Base-by-base conservation (phyloP, 495 filamentous ascomycete genomes). In the Annulohypoxylon maeteangense region DNA sequence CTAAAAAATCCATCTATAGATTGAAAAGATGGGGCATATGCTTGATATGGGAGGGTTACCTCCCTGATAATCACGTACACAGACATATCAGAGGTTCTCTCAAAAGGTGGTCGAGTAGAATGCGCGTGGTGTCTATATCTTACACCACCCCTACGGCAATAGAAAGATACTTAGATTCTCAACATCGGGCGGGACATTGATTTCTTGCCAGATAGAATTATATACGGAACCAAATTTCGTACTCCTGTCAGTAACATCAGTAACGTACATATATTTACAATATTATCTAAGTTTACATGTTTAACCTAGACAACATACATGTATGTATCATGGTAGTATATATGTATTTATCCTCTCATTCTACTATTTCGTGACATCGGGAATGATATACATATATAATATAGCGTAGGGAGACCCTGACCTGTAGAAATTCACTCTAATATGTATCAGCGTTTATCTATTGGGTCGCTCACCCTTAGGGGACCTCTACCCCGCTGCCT, bases 11-110 rank as follows among this genome's bases (percentile, higher is more conserved):
- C 32, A 3, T 5, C 18, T n/a, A 50, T 85, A 78, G 87, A 90
- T 91, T 59, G 87, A 89, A 63, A 91, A 91, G 70, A 91, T 91
- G 89, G 88, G 88, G 55, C 89, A 91, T 70, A 90, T 91, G 89
- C 50, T 82, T 16, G 75, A 80, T 42, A 81, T 81, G 76, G 72
- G 72, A 8, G 61, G 61, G 12, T 45, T 67, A 7, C 57, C 64
- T 10, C 42, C 53, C 16, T 72, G 27, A 67, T 58, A 18, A 0
- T n/a, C n/a, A n/a, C n/a, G 42, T 23, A 20, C 50, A 18, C 12
- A 34, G 1, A 20, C 34, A 27, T 50, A 25, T 27, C 1, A 20
- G 40, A 51, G 47, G 47, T 54, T 4, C 10, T 54, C 6, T 31
- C 0, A 31, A 54, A 54, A 34, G 14, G 50, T 8, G n/a, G 50